Conservation (phyloP, 441 rosid species). For the Croton setiger region DNA sequence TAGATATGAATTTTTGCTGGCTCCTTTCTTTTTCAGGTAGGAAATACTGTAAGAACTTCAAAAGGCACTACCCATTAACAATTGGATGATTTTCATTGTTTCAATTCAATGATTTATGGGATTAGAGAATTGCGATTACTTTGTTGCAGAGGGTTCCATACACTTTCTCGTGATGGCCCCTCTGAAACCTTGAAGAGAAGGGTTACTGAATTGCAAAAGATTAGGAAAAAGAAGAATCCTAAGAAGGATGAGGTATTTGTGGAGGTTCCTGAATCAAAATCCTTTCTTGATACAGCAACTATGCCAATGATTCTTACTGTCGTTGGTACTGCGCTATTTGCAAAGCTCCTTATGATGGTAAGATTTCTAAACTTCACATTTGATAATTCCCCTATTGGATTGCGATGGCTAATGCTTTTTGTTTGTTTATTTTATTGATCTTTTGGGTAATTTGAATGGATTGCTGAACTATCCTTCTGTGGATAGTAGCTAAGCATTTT, state of each 20-base stretch:
- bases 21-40: not conserved
- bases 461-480: not conserved
- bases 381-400: not conserved
- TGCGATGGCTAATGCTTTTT: not conserved
- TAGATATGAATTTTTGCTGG: not conserved
- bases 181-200: slow-evolving; percentile 54
- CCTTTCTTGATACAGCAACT: slow-evolving; percentile 73
- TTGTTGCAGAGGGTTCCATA: slow-evolving; percentile 40
- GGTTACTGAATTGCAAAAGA: slow-evolving; percentile 51
- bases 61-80: not conserved
- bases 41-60: not conserved
- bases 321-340: slow-evolving; percentile 67
- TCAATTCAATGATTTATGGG: slow-evolving; percentile 34
- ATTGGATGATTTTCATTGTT: not conserved
- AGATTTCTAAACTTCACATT: not conserved
- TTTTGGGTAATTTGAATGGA: not conserved
- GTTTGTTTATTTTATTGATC: not conserved
- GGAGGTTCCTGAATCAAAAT: slow-evolving; percentile 68
- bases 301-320: slow-evolving; percentile 74
- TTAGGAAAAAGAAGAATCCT: slow-evolving; percentile 45
- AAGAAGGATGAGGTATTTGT: slow-evolving; percentile 63
- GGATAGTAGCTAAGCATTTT: not conserved
- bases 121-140: slow-evolving; percentile 26
- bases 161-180: slow-evolving; percentile 45
- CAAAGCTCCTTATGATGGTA: slow-evolving; percentile 92